Evolutionary conservation across 2,329 filamentous ascomycete genomes (phyloP).

Genomic region (Hypoxylon sp.): DNA sequence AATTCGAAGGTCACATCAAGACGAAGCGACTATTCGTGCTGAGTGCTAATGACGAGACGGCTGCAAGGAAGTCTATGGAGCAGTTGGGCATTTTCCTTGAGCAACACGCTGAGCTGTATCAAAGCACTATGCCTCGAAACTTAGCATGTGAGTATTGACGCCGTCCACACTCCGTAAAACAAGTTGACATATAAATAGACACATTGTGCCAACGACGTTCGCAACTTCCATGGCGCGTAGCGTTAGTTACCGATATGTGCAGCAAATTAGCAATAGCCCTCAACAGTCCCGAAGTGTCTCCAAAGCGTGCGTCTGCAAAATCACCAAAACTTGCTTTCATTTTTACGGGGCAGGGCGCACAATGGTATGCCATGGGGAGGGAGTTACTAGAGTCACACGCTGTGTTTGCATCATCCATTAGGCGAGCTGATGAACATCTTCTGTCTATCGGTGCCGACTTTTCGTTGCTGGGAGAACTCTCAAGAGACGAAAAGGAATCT

Average conservation of each 20-base stretch:
- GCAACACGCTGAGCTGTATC: slow-evolving; percentile 43
- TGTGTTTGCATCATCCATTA: slow-evolving; percentile 41
- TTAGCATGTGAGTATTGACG: slow-evolving; percentile 46
- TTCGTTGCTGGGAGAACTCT: slow-evolving; percentile 47
- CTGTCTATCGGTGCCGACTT: slow-evolving; percentile 46
- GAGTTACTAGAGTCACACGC: slow-evolving; percentile 49
- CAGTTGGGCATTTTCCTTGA: slow-evolving; percentile 50
- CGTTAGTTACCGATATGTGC: slow-evolving; percentile 41
- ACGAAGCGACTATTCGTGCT: slow-evolving; percentile 42
- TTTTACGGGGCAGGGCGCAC: slow-evolving; percentile 57
- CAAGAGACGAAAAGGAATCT: slow-evolving; percentile 39
- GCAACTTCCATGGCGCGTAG: slow-evolving; percentile 48
- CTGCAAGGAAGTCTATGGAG: slow-evolving; percentile 45
- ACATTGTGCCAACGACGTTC: slow-evolving; percentile 54
- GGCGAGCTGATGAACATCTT: slow-evolving; percentile 38
- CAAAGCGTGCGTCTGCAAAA: slow-evolving; percentile 41
- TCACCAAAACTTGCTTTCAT: slow-evolving; percentile 52
- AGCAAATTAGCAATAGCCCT: slow-evolving; percentile 47
- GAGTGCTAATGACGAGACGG: slow-evolving; percentile 44
- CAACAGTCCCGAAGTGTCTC: slow-evolving; percentile 46
- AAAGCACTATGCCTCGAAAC: slow-evolving; percentile 51
- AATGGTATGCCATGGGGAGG: slow-evolving; percentile 56
- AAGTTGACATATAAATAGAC: slow-evolving; percentile 33
- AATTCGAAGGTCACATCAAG: slow-evolving; percentile 39
- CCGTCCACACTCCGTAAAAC: not conserved